Conservation (phyloP, 2,329 filamentous ascomycete genomes). For the Diplodia corticola region DNA sequence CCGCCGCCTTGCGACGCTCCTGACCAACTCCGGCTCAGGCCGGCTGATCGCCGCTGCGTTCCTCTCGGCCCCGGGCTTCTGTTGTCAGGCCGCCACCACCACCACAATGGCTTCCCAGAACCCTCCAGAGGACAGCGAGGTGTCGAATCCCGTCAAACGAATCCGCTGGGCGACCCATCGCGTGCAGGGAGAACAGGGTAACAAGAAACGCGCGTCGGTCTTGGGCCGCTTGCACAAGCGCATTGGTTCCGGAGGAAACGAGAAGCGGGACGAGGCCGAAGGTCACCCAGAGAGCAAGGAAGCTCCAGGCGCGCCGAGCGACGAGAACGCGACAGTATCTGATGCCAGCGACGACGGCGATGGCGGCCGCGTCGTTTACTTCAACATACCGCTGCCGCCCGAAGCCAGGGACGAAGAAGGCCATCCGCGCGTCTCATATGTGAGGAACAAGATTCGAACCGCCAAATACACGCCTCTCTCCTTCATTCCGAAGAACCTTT, state of each 20-base stretch:
- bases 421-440: conserved; percentile 66
- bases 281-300: conserved; percentile 36
- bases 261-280: conserved; percentile 59
- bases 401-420: conserved; percentile 80
- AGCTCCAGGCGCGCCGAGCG: conserved; percentile 27
- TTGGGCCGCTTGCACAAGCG: conserved; percentile 69
- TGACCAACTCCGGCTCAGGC: conserved; percentile 41
- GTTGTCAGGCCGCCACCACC: conserved; percentile 27
- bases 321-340: conserved; percentile 37
- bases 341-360: conserved; percentile 31
- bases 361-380: conserved; percentile 65
- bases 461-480: conserved; percentile 96
- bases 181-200: conserved; percentile 71
- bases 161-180: conserved; percentile 97
- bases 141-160: conserved; percentile 68
- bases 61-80: conserved; percentile 25
- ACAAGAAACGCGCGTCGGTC: conserved; percentile 78
- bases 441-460: conserved; percentile 95
- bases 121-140: conserved; percentile 48
- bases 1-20: background rate
- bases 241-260: conserved; percentile 52
- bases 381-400: conserved; percentile 79
- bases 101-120: conserved; percentile 34
- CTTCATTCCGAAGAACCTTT: conserved; percentile 95
- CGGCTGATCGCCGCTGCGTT: conserved; percentile 29